These are phyloP conservation scores for Bipolaris cookei DNA, from an alignment of 2,329 filamentous ascomycete genomes.

Conservation along the genomic window DNA sequence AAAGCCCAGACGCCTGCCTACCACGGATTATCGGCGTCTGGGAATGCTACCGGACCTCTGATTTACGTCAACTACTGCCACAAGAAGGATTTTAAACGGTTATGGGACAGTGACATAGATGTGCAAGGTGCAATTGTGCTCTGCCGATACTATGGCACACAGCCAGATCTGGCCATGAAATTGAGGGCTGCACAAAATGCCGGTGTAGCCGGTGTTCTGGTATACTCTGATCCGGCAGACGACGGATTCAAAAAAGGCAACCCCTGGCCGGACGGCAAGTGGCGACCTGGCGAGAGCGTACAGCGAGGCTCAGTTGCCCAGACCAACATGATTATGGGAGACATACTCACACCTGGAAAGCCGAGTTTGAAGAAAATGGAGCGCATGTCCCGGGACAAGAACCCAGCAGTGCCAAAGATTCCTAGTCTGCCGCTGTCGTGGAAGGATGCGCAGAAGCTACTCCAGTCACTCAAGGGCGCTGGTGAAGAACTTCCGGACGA, in stretches of 20 bases:
- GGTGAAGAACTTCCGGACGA: slow-evolving; percentile 71
- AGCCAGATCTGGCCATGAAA: slow-evolving; percentile 77
- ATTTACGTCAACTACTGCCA: slow-evolving; percentile 94
- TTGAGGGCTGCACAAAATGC: slow-evolving; percentile 87
- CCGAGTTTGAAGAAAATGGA: slow-evolving; percentile 71
- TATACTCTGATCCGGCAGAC: slow-evolving; percentile 89
- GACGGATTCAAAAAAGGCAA: slow-evolving; percentile 79
- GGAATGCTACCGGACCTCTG: slow-evolving; percentile 82
- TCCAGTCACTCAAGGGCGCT: slow-evolving; percentile 76
- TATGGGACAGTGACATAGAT: slow-evolving; percentile 74
- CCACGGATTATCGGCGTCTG: slow-evolving; percentile 86
- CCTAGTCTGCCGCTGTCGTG: slow-evolving; percentile 90
- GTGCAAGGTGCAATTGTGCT: slow-evolving; percentile 82
- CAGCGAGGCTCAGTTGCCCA: slow-evolving; percentile 82
- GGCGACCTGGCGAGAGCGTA: slow-evolving; percentile 80
- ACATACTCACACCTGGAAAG: slow-evolving; percentile 90
- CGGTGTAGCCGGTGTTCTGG: slow-evolving; percentile 84
- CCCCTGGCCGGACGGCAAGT: slow-evolving; percentile 76
- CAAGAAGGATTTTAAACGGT: slow-evolving; percentile 76
- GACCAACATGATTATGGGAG: slow-evolving; percentile 82
- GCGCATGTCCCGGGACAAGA: slow-evolving; percentile 72
- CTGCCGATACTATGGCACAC: slow-evolving; percentile 78
- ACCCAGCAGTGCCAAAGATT: slow-evolving; percentile 76
- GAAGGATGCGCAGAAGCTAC: slow-evolving; percentile 81
- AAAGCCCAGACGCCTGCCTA: slow-evolving; percentile 74